These are phyloP conservation scores for Fusarium pseudoanthophilum DNA, from an alignment of 2,329 filamentous ascomycete species.

Conservation along the genomic window DNA sequence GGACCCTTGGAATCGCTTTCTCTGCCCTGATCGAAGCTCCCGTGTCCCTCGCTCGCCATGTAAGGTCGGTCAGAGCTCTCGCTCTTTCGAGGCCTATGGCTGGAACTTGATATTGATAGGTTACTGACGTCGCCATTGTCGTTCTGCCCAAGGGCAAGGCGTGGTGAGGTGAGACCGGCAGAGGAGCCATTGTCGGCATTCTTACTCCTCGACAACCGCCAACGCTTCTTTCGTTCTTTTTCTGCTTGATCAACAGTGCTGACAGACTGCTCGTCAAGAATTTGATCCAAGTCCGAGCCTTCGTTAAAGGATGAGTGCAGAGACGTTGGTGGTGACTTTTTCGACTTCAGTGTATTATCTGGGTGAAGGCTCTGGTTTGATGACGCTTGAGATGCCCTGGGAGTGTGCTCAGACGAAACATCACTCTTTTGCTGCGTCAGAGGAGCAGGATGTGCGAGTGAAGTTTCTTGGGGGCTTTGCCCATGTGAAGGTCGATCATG, in stretches of 20 bases:
- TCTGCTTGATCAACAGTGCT: slow-evolving; percentile 61
- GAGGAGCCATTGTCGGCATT: slow-evolving; percentile 66
- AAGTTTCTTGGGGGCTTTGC: slow-evolving; percentile 31
- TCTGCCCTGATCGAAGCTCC: slow-evolving; percentile 51
- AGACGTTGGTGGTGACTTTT: slow-evolving; percentile 79
- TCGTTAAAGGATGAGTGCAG: slow-evolving; percentile 83
- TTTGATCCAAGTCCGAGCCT: slow-evolving; percentile 80
- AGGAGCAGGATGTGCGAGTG: slow-evolving; percentile 27
- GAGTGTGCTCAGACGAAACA: slow-evolving; percentile 58
- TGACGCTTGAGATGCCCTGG: slow-evolving; percentile 58
- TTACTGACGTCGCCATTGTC: slow-evolving; percentile 72
- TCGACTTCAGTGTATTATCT: slow-evolving; percentile 67
- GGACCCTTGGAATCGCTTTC: slow-evolving; percentile 63
- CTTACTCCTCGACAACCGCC: slow-evolving; percentile 74
- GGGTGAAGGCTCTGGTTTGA: slow-evolving; percentile 56
- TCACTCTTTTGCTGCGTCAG: slow-evolving; percentile 43
- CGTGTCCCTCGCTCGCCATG: slow-evolving; percentile 53
- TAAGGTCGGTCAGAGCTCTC: slow-evolving; percentile 60
- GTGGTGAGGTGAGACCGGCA: slow-evolving; percentile 56
- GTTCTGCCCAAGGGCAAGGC: slow-evolving; percentile 67
- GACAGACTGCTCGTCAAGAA: slow-evolving; percentile 64
- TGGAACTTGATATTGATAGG: slow-evolving; percentile 73
- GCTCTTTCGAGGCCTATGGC: slow-evolving; percentile 60
- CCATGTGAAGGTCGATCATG: slow-evolving; percentile 15
- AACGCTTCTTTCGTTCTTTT: slow-evolving; percentile 75